Percentiles rank a stretch among this genome's conserved stretches.
These are phyloP conservation scores for Verruconis gallopava DNA, from an alignment of 2,329 filamentous ascomycete species.

Conservation along the genomic window DNA sequence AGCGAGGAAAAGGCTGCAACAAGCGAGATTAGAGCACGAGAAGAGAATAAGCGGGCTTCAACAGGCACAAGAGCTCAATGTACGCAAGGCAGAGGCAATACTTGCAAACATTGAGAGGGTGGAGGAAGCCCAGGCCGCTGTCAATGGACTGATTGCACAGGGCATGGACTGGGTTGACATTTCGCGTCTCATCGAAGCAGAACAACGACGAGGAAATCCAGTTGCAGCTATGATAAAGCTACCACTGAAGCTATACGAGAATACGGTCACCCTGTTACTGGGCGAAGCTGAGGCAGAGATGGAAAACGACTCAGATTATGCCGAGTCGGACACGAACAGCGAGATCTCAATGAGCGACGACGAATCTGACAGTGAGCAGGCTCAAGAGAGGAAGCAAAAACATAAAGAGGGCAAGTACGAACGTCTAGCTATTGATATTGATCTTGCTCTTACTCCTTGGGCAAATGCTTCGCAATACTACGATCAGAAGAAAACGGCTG, in stretches of 20 bases:
- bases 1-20: slow-evolving; percentile 73
- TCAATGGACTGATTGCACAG: slow-evolving; percentile 81
- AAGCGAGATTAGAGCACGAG: slow-evolving; percentile 70
- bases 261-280: slow-evolving; percentile 68
- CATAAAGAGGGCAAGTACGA: slow-evolving; percentile 18
- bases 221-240: slow-evolving; percentile 79
- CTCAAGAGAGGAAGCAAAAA: slow-evolving; percentile 17
- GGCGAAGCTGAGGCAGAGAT: slow-evolving; percentile 55
- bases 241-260: slow-evolving; percentile 81
- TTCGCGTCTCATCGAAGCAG: slow-evolving; percentile 72
- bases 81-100: slow-evolving; percentile 80
- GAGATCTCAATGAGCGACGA: slow-evolving; percentile 49
- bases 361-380: slow-evolving; percentile 18
- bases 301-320: slow-evolving; percentile 44
- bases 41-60: slow-evolving; percentile 77
- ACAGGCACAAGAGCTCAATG: slow-evolving; percentile 66
- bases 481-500: slow-evolving; percentile 72
- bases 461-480: slow-evolving; percentile 87
- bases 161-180: slow-evolving; percentile 98
- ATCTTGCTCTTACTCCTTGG: slow-evolving; percentile 71
- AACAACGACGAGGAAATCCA: slow-evolving; percentile 66
- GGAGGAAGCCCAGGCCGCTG: slow-evolving; percentile 81
- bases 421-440: slow-evolving; percentile 64
- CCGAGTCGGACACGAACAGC: slow-evolving; percentile 52
- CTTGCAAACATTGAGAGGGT: slow-evolving; percentile 83